A percentile compares a stretch with the other conserved stretches of the same genome.
These are phyloP conservation scores for Melastoma candidum DNA, from an alignment of 441 rosid genomes.

Conservation along the genomic window DNA sequence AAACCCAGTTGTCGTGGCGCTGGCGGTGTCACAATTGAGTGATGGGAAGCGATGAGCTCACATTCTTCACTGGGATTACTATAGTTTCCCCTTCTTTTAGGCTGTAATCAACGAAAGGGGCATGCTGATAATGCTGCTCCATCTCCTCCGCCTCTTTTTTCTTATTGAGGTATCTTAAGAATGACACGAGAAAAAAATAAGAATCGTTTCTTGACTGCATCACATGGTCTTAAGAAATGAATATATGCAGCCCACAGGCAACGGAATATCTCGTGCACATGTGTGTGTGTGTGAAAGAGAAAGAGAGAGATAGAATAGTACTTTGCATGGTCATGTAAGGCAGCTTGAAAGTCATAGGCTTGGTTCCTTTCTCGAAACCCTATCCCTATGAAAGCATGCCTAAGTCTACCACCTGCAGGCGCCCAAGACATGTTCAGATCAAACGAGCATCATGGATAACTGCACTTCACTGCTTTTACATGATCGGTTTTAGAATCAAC, in stretches of 20 bases:
- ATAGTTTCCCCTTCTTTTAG: conserved; percentile 88
- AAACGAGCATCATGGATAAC: background rate
- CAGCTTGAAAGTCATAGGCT: conserved; percentile 98
- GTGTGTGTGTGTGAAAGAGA: conserved; percentile 4
- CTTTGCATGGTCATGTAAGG: conserved; percentile 94
- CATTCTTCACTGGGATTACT: conserved; percentile 67
- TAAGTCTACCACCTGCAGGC: conserved; percentile 69
- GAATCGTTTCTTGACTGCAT: background rate
- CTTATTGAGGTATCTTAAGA: conserved; percentile 72
- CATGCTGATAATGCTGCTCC: conserved; percentile 84
- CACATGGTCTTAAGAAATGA: background rate
- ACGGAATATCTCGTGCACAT: conserved; percentile 7
- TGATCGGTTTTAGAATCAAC: no score
- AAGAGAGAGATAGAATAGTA: conserved; percentile 21
- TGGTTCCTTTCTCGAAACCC: conserved; percentile 97
- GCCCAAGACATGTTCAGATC: conserved; percentile 7
- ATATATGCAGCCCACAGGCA: background rate
- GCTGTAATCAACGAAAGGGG: conserved; percentile 73
- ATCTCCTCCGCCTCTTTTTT: conserved; percentile 96
- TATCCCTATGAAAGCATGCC: conserved; percentile 92
- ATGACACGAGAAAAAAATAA: background rate
- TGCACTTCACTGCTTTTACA: background rate
- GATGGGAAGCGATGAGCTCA: conserved; percentile 21
- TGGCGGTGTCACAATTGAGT: background rate
- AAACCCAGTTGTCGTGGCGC: background rate